Conservation (phyloP, 2,329 filamentous ascomycete genomes). For the Berkeleyomyces basicola region DNA sequence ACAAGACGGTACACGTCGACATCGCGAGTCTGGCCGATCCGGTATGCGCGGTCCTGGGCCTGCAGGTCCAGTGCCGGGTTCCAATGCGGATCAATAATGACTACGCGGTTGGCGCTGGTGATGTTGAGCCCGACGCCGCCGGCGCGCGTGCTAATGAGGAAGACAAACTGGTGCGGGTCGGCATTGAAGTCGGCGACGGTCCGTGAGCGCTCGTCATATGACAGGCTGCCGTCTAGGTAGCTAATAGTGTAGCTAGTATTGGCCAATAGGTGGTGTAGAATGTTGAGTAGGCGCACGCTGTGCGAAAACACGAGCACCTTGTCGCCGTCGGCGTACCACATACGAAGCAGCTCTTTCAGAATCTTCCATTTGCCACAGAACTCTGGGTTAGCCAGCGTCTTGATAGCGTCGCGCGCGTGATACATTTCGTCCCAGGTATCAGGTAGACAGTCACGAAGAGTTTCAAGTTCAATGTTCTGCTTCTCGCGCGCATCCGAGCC, state of each 20-base stretch:
- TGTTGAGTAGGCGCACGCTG: slow-evolving; percentile 67
- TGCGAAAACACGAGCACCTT: slow-evolving; percentile 95
- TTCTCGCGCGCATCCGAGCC: slow-evolving; percentile 49
- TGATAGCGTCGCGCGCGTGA: slow-evolving; percentile 56
- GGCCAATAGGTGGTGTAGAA: slow-evolving; percentile 71
- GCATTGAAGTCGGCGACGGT: slow-evolving; percentile 85
- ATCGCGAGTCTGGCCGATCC: slow-evolving; percentile 81
- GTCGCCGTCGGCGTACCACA: slow-evolving; percentile 80
- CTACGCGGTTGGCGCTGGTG: slow-evolving; percentile 93
- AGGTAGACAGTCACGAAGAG: slow-evolving; percentile 55
- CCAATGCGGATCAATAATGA: slow-evolving; percentile 95
- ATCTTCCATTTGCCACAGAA: slow-evolving; percentile 98
- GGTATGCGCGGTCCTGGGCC: slow-evolving; percentile 88
- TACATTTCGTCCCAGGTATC: slow-evolving; percentile 56
- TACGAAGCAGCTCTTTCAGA: slow-evolving; percentile 65
- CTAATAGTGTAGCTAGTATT: slow-evolving; percentile 81
- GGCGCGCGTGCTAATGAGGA: slow-evolving; percentile 84
- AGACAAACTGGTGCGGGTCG: slow-evolving; percentile 76
- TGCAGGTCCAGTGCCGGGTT: slow-evolving; percentile 91
- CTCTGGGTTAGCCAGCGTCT: slow-evolving; percentile 68
- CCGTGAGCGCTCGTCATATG: slow-evolving; percentile 64
- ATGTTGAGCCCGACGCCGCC: slow-evolving; percentile 93
- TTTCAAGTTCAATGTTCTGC: slow-evolving; percentile 59
- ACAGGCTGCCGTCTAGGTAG: slow-evolving; percentile 75
- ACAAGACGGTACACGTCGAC: slow-evolving; percentile 92